phyloP scores from a whole-genome alignment of 352 stramenopile species.

The Pythium apleroticum region DNA sequence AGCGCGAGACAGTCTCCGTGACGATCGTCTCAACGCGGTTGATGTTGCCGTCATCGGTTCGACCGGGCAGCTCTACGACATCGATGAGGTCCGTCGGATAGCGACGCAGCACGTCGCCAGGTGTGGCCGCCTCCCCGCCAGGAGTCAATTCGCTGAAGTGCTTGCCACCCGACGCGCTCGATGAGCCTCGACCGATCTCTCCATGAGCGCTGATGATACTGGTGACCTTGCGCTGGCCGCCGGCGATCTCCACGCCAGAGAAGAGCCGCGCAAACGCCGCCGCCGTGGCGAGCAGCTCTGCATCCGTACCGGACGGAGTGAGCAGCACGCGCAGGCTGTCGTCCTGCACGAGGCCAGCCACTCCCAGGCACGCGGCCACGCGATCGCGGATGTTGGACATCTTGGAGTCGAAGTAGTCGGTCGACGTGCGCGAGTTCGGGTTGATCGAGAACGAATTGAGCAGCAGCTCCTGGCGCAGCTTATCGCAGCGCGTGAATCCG shows the following conservation, averaged over 20 bases:
- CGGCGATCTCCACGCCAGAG: slow-evolving; percentile 40
- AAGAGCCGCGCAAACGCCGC: slow-evolving; percentile 66
- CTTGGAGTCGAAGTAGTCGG: slow-evolving; percentile 65
- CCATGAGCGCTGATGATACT: slow-evolving; percentile 83
- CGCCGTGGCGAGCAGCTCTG: slow-evolving; percentile 79
- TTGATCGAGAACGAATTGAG: slow-evolving; percentile 84
- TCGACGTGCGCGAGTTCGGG: slow-evolving; percentile 68
- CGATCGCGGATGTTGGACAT: slow-evolving; percentile 56
- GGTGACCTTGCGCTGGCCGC: slow-evolving; percentile 55
- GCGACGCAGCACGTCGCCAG: slow-evolving; percentile 46
- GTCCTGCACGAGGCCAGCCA: slow-evolving; percentile 52
- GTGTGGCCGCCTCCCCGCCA: slow-evolving; percentile 48
- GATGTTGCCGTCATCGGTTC: slow-evolving; percentile 55
- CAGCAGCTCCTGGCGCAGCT: slow-evolving; percentile 69
- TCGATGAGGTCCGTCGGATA: slow-evolving; percentile 67
- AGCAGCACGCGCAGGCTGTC: slow-evolving; percentile 61
- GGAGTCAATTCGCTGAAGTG: slow-evolving; percentile 86
- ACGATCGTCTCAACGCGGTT: slow-evolving; percentile 49
- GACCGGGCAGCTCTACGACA: slow-evolving; percentile 57
- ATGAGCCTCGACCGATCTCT: slow-evolving; percentile 83
- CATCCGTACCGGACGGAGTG: slow-evolving; percentile 85
- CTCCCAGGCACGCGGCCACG: slow-evolving; percentile 54
- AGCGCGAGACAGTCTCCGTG: slow-evolving; percentile 39
- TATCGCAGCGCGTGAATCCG: slow-evolving; percentile 66
- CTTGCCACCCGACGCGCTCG: slow-evolving; percentile 64